Evolutionary conservation across 1,139 yeast genomes (phyloP).

Genomic region (Geotrichum citri-aurantii): DNA sequence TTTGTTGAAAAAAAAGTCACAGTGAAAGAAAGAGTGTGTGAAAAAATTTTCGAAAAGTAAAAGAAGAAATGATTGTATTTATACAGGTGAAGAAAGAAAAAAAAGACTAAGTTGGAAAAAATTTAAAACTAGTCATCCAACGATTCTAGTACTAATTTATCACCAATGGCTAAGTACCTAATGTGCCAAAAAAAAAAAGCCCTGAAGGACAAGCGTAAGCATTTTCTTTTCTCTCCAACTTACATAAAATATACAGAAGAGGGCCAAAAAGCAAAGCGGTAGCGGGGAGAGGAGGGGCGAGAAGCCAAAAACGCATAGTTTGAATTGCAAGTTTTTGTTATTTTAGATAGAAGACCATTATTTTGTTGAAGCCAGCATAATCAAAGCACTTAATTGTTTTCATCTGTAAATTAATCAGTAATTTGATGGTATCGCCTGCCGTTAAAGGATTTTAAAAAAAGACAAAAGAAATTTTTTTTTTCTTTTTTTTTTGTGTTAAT

Average conservation of each 20-base stretch:
- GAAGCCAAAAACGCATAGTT: not conserved
- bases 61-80: not conserved
- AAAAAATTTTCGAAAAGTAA: not conserved
- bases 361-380: not conserved
- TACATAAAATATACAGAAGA: not conserved
- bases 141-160: not conserved
- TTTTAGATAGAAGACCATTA: not conserved
- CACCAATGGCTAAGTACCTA: not conserved
- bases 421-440: constrained; percentile 5
- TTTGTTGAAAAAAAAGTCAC: not conserved
- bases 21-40: too few species aligned
- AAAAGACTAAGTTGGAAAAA: not conserved
- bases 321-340: not conserved
- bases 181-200: not conserved
- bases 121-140: not conserved
- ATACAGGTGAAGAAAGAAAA: not conserved
- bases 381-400: not conserved
- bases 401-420: not conserved
- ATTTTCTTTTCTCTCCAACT: not conserved
- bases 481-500: not conserved
- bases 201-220: not conserved
- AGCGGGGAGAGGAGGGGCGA: not conserved
- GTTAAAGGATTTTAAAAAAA: not conserved
- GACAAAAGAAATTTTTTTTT: not conserved
- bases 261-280: not conserved